Percentiles rank a stretch among this genome's conserved stretches.
Evolutionary conservation across 129 eudicot genomes (phyloP).

Genomic region (Centella asiatica): DNA sequence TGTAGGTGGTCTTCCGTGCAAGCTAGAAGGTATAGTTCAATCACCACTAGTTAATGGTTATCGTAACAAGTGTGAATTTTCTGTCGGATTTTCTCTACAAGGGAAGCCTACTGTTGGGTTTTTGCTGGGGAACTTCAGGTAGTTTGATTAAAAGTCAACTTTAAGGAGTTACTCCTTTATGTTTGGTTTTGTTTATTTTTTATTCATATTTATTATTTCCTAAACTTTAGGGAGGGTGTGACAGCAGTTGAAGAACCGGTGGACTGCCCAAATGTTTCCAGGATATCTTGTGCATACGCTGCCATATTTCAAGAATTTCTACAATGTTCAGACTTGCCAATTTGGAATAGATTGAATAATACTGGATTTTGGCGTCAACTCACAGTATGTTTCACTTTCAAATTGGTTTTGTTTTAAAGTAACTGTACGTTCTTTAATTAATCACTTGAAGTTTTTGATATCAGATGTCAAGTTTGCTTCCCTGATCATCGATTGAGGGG

Average conservation of each 20-base stretch:
- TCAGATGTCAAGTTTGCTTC: neutral
- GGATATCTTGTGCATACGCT: constrained; percentile 62
- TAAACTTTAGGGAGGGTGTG: constrained; percentile 97
- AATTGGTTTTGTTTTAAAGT: neutral
- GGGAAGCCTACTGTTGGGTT: constrained; percentile 83
- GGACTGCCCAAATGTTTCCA: constrained; percentile 81
- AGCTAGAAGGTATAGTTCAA: constrained; percentile 80
- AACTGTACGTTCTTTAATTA: neutral
- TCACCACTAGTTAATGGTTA: constrained; percentile 86
- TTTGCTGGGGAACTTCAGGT: constrained; percentile 94
- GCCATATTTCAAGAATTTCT: constrained; percentile 68
- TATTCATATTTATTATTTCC: neutral
- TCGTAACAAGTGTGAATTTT: constrained; percentile 92
- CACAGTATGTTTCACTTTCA: constrained; percentile 44
- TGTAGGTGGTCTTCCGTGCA: constrained; percentile 95
- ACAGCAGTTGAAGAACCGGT: constrained; percentile 86
- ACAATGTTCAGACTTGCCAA: constrained; percentile 53
- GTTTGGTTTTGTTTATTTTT: neutral
- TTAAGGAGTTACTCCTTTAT: neutral
- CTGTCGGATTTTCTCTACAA: constrained; percentile 72
- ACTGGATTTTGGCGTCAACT: constrained; percentile 96
- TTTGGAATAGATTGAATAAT: constrained; percentile 86
- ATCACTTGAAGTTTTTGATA: neutral
- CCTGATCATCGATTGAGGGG: neutral
- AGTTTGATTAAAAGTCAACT: neutral